phyloP scores from a whole-genome alignment of 2,329 filamentous ascomycete genomes.

The Sordariomycetes sp. region DNA sequence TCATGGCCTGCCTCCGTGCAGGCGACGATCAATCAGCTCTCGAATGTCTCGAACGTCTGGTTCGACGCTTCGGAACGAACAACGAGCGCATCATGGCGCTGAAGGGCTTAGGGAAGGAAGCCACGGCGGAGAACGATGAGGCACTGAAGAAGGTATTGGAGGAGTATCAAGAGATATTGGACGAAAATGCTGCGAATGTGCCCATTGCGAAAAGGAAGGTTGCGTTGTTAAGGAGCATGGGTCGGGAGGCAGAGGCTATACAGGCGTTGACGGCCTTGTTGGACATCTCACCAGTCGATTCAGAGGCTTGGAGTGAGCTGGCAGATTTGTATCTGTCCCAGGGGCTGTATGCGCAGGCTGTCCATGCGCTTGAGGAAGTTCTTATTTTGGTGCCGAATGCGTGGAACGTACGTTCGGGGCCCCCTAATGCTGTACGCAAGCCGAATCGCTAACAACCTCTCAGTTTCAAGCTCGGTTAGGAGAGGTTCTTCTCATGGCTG shows the following conservation, averaged over 20 bases:
- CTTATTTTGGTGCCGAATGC: constrained; percentile 80
- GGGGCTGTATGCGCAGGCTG: constrained; percentile 71
- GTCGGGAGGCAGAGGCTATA: constrained; percentile 63
- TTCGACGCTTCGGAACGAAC: constrained; percentile 67
- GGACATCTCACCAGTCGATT: constrained; percentile 79
- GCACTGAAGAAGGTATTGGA: constrained; percentile 62
- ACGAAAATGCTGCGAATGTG: constrained; percentile 71
- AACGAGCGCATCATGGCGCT: constrained; percentile 86
- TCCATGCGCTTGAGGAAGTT: constrained; percentile 86
- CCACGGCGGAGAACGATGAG: constrained; percentile 56
- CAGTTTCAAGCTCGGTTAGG: constrained; percentile 81
- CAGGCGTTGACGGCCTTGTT: constrained; percentile 65
- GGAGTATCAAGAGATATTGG: constrained; percentile 69
- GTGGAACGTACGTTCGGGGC: constrained; percentile 73
- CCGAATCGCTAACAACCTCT: no score
- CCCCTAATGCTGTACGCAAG: no score
- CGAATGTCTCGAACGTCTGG: constrained; percentile 65
- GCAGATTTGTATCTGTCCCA: constrained; percentile 77
- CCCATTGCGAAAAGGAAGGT: constrained; percentile 78
- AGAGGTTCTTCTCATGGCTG: constrained; percentile 70
- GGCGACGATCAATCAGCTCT: constrained; percentile 74
- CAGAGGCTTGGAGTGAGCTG: constrained; percentile 88
- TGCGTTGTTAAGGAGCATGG: constrained; percentile 68
- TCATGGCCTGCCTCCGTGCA: constrained; percentile 75
- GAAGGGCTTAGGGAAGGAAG: constrained; percentile 76